Evolutionary conservation across 257 asterid genomes (phyloP).

Genomic region (Rubia yunnanensis): DNA sequence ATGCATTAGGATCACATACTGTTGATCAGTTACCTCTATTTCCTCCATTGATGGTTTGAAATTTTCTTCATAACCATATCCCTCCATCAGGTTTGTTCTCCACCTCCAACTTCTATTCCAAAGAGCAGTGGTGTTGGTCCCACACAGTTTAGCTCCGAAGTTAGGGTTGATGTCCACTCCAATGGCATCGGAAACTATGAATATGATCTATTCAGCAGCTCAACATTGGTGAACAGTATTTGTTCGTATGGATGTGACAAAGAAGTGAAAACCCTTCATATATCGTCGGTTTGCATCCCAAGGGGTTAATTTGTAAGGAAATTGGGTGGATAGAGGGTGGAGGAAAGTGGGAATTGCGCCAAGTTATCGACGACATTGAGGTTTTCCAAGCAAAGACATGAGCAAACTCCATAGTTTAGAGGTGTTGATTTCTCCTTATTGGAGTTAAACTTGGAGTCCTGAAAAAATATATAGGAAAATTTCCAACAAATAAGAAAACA

Average conservation of each 20-base stretch:
- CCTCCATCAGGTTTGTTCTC: constrained; percentile 9
- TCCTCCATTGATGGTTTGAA: constrained; percentile 9
- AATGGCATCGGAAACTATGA: neutral
- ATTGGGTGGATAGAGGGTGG: neutral
- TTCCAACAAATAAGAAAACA: too few relatives aligned
- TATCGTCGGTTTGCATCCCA: neutral
- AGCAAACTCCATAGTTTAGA: neutral
- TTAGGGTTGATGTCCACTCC: neutral
- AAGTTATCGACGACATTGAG: neutral
- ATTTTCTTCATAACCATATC: constrained; percentile 7
- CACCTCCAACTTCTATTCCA: neutral
- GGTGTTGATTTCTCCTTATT: constrained; percentile 1
- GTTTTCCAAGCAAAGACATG: constrained; percentile 9
- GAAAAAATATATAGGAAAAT: neutral
- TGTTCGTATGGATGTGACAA: neutral
- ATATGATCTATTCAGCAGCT: neutral
- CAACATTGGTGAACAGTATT: neutral
- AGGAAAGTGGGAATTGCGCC: neutral
- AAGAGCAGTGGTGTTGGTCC: neutral
- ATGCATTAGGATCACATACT: constrained; percentile 3
- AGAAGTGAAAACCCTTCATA: neutral
- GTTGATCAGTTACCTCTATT: constrained; percentile 5
- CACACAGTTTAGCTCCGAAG: neutral
- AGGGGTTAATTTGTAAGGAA: neutral
- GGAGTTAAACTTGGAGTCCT: constrained; percentile 4